phyloP scores from a whole-genome alignment of 2,329 filamentous ascomycete species.

The Pseudogymnoascus sp. region DNA sequence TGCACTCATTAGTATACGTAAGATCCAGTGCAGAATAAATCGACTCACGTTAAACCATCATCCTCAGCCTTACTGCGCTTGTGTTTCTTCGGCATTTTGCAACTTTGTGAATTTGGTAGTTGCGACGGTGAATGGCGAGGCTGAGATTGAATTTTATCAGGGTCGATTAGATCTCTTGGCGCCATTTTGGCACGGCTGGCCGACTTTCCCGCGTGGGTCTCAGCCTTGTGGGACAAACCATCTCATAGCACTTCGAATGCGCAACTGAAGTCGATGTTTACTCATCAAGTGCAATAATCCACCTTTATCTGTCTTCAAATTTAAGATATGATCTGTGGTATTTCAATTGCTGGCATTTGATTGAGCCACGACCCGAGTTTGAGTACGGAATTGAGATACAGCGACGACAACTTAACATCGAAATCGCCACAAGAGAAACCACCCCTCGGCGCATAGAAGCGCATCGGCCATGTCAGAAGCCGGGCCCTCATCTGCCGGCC shows the following conservation, averaged over 20 bases:
- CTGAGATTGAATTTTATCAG: slow-evolving; percentile 8
- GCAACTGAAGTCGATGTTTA: not conserved
- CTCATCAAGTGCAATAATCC: not conserved
- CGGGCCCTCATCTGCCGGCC: not conserved
- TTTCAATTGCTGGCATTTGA: slow-evolving; percentile 6
- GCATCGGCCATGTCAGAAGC: not conserved
- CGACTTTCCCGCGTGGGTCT: slow-evolving; percentile 3
- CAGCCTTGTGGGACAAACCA: slow-evolving; percentile 2
- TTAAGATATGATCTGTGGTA: not conserved
- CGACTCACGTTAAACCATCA: slow-evolving; percentile 46
- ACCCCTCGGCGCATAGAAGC: not conserved
- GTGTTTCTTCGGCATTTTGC: slow-evolving; percentile 78
- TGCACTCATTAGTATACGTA: slow-evolving; percentile 16
- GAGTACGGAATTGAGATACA: not conserved
- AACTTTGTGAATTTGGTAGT: slow-evolving; percentile 6
- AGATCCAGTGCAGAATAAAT: not conserved
- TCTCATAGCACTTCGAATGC: not conserved
- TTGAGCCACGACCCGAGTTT: not conserved
- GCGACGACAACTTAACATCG: not conserved
- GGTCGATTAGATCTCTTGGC: slow-evolving; percentile 7
- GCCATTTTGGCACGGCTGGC: not conserved
- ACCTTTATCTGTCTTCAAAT: not conserved
- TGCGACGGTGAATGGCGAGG: slow-evolving; percentile 5
- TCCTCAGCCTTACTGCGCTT: slow-evolving; percentile 52
- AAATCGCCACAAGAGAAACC: not conserved